Evolutionary conservation across 2,329 filamentous ascomycete genomes (phyloP).

Genomic region (Colletotrichum sp.): DNA sequence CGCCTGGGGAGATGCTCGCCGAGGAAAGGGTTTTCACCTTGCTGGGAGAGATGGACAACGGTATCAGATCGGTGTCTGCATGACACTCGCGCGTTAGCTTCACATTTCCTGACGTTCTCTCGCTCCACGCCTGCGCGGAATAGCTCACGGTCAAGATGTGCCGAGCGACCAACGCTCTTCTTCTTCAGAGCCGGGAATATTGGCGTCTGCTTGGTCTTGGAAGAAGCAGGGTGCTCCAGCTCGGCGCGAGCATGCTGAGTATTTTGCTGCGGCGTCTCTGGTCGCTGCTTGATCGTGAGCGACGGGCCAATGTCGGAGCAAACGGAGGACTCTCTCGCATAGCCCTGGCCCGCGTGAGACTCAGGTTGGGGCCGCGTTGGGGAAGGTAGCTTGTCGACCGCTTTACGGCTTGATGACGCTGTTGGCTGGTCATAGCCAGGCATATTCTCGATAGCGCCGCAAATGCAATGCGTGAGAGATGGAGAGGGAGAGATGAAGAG

Average conservation of each 20-base stretch:
- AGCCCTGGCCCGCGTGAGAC: background rate
- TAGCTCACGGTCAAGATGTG: background rate
- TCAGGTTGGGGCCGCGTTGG: background rate
- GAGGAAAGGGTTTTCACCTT: background rate
- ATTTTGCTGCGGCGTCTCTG: background rate
- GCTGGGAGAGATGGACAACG: background rate
- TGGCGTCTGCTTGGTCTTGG: background rate
- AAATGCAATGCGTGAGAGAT: background rate
- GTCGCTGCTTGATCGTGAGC: background rate
- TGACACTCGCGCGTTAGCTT: background rate
- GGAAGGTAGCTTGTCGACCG: background rate
- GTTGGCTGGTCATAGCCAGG: background rate
- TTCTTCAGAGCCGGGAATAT: background rate
- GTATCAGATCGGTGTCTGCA: background rate
- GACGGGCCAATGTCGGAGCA: background rate
- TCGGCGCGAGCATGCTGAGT: background rate
- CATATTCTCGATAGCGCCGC: background rate
- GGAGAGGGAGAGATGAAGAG: background rate
- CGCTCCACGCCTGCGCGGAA: background rate
- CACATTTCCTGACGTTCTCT: fast-evolving
- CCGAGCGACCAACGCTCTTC: background rate
- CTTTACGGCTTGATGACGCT: background rate
- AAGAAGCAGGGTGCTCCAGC: background rate
- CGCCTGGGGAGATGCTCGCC: no score
- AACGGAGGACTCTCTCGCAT: background rate